A percentile compares a stretch with the other conserved stretches of the same genome.
Evolutionary conservation across 1,284 basidiomycete genomes (phyloP).

Genomic region (Moesziomyces sp.): DNA sequence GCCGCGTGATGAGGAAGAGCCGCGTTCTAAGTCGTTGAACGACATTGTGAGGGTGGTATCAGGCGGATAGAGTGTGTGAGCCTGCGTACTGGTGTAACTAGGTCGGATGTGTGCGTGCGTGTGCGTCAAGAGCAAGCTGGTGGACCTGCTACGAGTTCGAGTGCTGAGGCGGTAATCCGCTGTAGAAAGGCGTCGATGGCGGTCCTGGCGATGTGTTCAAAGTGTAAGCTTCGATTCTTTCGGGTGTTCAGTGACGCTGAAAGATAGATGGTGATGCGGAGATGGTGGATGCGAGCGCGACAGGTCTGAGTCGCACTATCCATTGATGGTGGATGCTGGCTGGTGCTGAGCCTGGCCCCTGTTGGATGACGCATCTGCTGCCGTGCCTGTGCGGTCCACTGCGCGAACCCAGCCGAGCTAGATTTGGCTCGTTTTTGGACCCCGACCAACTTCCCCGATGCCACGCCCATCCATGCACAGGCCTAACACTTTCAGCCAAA

Average conservation of each 20-base stretch:
- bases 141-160: no score
- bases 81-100: not conserved
- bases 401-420: not conserved
- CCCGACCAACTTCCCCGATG: not conserved
- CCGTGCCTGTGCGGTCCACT: not conserved
- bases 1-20: slow-evolving; percentile 41
- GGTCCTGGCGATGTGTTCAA: no score
- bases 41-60: slow-evolving; percentile 68
- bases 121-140: no score
- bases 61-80: no score
- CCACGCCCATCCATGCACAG: not conserved
- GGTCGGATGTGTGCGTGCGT: not conserved
- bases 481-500: not conserved
- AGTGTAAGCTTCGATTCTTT: no score
- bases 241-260: no score
- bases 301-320: not conserved
- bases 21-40: slow-evolving; percentile 71
- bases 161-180: no score
- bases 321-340: slow-evolving; percentile 4
- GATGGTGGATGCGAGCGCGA: slow-evolving; percentile 17
- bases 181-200: no score
- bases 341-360: slow-evolving; percentile 8
- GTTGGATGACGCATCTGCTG: slow-evolving; percentile 44
- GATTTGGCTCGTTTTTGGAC: not conserved
- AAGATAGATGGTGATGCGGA: not conserved